phyloP scores from a whole-genome alignment of 139 green algal species.

The Diplosphaera chodatii region DNA sequence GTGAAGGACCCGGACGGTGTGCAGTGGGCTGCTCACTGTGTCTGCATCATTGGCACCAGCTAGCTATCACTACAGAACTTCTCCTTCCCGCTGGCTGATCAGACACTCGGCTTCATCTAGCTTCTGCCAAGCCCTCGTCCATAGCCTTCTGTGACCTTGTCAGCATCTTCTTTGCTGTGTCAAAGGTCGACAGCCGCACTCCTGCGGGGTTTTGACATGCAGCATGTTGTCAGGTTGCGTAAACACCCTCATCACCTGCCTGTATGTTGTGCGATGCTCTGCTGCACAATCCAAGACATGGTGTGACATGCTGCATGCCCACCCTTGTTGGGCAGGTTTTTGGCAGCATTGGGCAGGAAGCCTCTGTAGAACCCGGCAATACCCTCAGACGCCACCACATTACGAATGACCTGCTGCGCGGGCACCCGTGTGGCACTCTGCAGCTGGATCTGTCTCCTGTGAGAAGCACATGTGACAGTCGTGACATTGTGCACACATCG shows the following conservation, averaged over 20 bases:
- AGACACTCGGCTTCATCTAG: too few species aligned
- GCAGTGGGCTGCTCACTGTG: too few species aligned
- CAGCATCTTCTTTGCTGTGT: slow-evolving; percentile 48
- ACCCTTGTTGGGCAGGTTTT: slow-evolving; percentile 85
- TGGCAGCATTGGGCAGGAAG: slow-evolving; percentile 73
- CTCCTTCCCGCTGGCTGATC: too few species aligned
- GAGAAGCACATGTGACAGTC: too few species aligned
- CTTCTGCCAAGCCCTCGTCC: too few species aligned
- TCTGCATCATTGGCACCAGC: too few species aligned
- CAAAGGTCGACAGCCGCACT: slow-evolving; percentile 50
- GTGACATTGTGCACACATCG: too few species aligned
- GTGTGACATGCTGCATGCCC: neutral
- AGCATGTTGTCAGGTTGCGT: too few species aligned
- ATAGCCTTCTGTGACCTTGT: slow-evolving; percentile 19
- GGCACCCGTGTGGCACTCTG: slow-evolving; percentile 11
- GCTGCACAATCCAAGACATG: neutral
- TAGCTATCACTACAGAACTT: too few species aligned
- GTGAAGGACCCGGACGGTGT: too few species aligned
- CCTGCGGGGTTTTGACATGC: slow-evolving; percentile 20
- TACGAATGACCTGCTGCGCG: slow-evolving; percentile 1
- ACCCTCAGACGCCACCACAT: slow-evolving; percentile 41
- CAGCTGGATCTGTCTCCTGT: slow-evolving; percentile 35
- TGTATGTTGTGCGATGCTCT: too few species aligned
- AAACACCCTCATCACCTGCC: too few species aligned
- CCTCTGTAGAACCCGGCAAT: slow-evolving; percentile 60